A percentile compares a stretch with the other conserved stretches of the same genome.
Evolutionary conservation across 345 rosid genomes (phyloP).

Genomic region (Firmiana major): DNA sequence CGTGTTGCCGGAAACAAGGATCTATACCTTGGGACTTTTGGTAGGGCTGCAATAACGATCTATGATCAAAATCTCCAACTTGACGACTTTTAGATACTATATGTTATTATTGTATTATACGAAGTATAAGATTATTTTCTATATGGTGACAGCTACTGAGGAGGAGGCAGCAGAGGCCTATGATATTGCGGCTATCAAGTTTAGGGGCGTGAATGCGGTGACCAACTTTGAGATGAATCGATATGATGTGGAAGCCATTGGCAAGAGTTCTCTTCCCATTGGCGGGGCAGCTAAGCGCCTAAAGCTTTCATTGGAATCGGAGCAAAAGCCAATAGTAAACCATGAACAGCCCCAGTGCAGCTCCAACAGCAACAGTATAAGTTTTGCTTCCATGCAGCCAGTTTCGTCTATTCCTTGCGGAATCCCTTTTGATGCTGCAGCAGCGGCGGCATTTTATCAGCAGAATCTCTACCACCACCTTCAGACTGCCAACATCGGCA

Average conservation of each 20-base stretch:
- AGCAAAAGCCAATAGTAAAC: conserved; percentile 49
- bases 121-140: neutral
- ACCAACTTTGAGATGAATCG: conserved; percentile 96
- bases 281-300: conserved; percentile 88
- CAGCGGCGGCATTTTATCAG: conserved; percentile 52
- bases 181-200: conserved; percentile 94
- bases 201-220: conserved; percentile 84
- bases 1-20: conserved; percentile 99
- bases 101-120: no score
- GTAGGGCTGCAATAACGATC: conserved; percentile 28
- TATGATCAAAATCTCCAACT: neutral
- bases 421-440: conserved; percentile 52
- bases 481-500: conserved; percentile 26
- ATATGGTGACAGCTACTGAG: conserved; percentile 64
- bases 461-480: conserved; percentile 65
- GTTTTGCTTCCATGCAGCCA: conserved; percentile 52
- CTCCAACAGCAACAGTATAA: conserved; percentile 47
- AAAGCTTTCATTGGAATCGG: conserved; percentile 69
- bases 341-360: conserved; percentile 48
- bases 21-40: conserved; percentile 92
- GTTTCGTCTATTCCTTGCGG: conserved; percentile 50
- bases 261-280: conserved; percentile 74
- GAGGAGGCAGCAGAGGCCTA: conserved; percentile 99
- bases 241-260: conserved; percentile 80
- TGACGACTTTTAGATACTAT: neutral